Evolutionary conservation across 1,139 yeast species (phyloP), one percentile per base, ranked within the genome.

Genomic region (Diutina sp.): DNA sequence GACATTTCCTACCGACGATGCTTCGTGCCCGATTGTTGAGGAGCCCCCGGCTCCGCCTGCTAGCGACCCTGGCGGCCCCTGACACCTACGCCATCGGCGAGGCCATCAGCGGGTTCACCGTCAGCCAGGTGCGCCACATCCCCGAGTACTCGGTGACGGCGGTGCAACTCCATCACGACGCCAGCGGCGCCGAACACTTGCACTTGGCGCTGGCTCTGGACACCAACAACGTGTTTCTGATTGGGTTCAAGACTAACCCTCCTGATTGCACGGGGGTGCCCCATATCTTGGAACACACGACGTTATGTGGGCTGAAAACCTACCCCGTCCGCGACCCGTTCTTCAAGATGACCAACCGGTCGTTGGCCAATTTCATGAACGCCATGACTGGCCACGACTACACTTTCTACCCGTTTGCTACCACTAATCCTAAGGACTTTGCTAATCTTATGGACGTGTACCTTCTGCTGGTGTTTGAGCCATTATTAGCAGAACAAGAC

Each of bases 301-400:
- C 98, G 1, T 73, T 93, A 47, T 93, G 99, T 72, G 99, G 99
- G 3, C 89, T 97, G 1, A 75, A 79, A 58, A 87, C 86, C 66
- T 93, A 82, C 68, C 98, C 97, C 0, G 97, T 93, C 2, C 77
- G 97, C 63, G 99, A 93, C 69, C 99, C 99, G 2, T 93, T 93
- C 69, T 95, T 93, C 78, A 91, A 93, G 69, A 93, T 93, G 99
- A 76, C 93, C 58, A 93, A 91, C 67, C 74, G 98, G 62, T 79
- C 80, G 2, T 73, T 93, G 64, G 85, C 97, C 48, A 93, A 90
- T 68, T 93, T 90, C 70, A 93, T 93, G 99, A 93, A 93, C 68
- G 99, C 99, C 14, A 89, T 93, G 97, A 93, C 99, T 0, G 99
- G 96, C 18, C 91, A 88, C 63, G 98, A 93, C 69, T 90, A 90